Evolutionary conservation across 1,284 basidiomycete genomes (phyloP).

Genomic region (Ceratobasidium theobromae): DNA sequence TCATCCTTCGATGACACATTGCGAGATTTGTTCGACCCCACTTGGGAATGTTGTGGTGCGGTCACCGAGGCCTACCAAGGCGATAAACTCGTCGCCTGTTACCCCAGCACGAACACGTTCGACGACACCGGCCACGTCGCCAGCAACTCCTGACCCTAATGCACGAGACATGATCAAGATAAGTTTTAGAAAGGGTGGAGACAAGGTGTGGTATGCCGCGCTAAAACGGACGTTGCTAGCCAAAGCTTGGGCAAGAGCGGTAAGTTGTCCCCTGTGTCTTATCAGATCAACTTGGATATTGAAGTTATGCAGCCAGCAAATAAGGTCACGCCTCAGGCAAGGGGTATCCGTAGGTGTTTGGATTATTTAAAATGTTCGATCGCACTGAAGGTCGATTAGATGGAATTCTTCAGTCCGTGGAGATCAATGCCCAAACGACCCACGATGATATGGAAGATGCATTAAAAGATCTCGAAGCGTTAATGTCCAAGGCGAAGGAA

Average conservation of each 20-base stretch:
- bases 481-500: conserved; percentile 90
- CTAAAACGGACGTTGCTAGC: conserved; percentile 75
- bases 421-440: conserved; percentile 63
- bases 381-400: conserved; percentile 50
- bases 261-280: conserved; percentile 41
- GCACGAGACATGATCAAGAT: conserved; percentile 59
- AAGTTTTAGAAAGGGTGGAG: conserved; percentile 90
- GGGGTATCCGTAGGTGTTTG: conserved; percentile 22
- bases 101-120: conserved; percentile 36
- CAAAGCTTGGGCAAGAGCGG: conserved; percentile 75
- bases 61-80: conserved; percentile 18
- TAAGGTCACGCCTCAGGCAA: conserved; percentile 14
- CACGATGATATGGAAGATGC: conserved; percentile 75
- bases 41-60: conserved; percentile 44
- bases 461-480: conserved; percentile 84
- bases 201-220: conserved; percentile 77
- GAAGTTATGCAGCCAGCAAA: neutral
- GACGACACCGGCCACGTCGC: conserved; percentile 50
- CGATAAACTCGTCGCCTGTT: conserved; percentile 40
- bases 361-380: neutral
- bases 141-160: conserved; percentile 57
- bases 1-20: conserved; percentile 68
- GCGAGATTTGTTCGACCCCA: conserved; percentile 86
- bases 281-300: conserved; percentile 8
- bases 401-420: conserved; percentile 75